Evolutionary conservation across 2,329 filamentous ascomycete species (phyloP).

Genomic region (Didymella glomerata): DNA sequence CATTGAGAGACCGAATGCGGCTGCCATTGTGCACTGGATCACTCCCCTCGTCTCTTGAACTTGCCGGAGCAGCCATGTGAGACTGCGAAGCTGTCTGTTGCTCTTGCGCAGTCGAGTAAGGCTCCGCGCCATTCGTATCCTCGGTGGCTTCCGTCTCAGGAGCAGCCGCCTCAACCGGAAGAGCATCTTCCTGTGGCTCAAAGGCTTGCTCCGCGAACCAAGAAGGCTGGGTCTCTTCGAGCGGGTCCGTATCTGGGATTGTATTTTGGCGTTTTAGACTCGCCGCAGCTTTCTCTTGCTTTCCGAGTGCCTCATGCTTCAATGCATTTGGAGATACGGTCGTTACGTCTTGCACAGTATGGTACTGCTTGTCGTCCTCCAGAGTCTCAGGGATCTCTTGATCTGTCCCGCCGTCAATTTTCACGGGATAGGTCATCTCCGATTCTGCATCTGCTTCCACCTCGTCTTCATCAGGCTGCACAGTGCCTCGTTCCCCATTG

Average conservation of each 20-base stretch:
- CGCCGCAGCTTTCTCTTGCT: slow-evolving; percentile 8
- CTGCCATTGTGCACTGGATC: slow-evolving; percentile 19
- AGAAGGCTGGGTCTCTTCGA: slow-evolving; percentile 47
- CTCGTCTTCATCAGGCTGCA: background rate
- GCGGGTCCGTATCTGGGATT: slow-evolving; percentile 45
- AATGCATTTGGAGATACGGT: background rate
- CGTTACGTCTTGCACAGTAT: background rate
- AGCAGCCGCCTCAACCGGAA: background rate
- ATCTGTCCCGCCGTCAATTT: slow-evolving; percentile 20
- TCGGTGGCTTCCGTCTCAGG: slow-evolving; percentile 3
- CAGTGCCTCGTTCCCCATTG: background rate
- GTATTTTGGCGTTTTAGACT: slow-evolving; percentile 40
- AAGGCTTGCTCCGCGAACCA: slow-evolving; percentile 26
- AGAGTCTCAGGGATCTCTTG: slow-evolving; percentile 39
- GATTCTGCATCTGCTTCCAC: slow-evolving; percentile 16
- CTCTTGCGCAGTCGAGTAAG: slow-evolving; percentile 50
- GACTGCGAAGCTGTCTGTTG: slow-evolving; percentile 42
- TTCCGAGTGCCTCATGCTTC: background rate
- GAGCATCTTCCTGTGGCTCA: background rate
- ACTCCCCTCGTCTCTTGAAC: slow-evolving; percentile 29
- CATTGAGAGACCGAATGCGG: slow-evolving; percentile 43
- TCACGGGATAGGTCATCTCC: slow-evolving; percentile 21
- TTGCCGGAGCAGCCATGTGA: slow-evolving; percentile 24
- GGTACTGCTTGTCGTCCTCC: slow-evolving; percentile 22
- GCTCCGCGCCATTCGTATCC: slow-evolving; percentile 34